These are phyloP conservation scores for Candida gigantensis DNA, from an alignment of 1,139 yeast species.

Conservation along the genomic window DNA sequence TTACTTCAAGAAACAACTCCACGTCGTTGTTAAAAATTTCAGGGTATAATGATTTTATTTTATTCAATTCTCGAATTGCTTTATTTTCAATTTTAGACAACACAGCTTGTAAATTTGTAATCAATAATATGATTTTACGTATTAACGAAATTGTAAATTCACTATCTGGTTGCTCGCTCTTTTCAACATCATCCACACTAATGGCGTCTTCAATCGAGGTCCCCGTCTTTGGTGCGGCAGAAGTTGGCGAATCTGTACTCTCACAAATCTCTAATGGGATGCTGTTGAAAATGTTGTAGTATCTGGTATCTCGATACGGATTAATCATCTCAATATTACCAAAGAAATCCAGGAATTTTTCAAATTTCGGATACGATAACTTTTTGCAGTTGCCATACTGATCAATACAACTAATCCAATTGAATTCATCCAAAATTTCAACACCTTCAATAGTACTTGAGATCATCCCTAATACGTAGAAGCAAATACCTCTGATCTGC, in stretches of 20 bases:
- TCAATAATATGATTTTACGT: conserved; percentile 46
- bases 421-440: conserved; percentile 80
- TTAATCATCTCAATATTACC: conserved; percentile 26
- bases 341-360: conserved; percentile 19
- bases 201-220: conserved; percentile 11
- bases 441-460: conserved; percentile 76
- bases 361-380: conserved; percentile 50
- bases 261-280: conserved; percentile 11
- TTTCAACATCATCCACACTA: conserved; percentile 8
- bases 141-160: conserved; percentile 4
- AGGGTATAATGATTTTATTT: conserved; percentile 54
- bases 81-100: conserved; percentile 66
- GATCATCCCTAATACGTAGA: conserved; percentile 74
- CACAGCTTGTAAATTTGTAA: conserved; percentile 61
- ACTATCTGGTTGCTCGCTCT: conserved; percentile 11
- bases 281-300: conserved; percentile 29
- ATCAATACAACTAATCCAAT: conserved; percentile 69
- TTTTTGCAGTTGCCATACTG: conserved; percentile 55
- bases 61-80: conserved; percentile 63
- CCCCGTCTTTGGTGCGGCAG: background rate
- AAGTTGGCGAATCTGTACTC: conserved; percentile 6
- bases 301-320: conserved; percentile 35
- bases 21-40: conserved; percentile 54
- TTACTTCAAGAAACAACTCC: conserved; percentile 58
- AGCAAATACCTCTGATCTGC: conserved; percentile 74